Percentiles rank a stretch among this genome's conserved stretches.
Evolutionary conservation across 1,284 basidiomycete genomes (phyloP).

Genomic region (Ganoderma lucidum): DNA sequence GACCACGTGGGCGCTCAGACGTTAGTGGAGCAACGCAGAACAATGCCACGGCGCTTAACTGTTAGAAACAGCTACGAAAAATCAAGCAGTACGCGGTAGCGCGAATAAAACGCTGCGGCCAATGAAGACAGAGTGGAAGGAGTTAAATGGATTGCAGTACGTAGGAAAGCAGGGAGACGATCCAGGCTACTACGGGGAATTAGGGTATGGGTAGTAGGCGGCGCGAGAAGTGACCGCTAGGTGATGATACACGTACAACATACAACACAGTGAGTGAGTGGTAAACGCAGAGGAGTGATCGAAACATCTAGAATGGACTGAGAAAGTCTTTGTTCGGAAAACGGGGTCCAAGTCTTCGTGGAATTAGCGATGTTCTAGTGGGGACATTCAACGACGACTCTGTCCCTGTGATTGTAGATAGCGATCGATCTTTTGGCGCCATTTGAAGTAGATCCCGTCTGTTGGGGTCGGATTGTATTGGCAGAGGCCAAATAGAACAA

Average conservation of each 20-base stretch:
- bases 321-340: not conserved
- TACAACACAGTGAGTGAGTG: constrained; percentile 21
- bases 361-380: not conserved
- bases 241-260: constrained; percentile 31
- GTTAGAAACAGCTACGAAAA: not conserved
- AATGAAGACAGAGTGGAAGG: not conserved
- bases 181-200: not conserved
- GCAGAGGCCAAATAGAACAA: constrained; percentile 80
- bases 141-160: constrained; percentile 2
- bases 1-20: not conserved
- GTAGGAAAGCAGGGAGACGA: constrained; percentile 10
- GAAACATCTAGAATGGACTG: constrained; percentile 20
- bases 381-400: constrained; percentile 17
- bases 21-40: not conserved
- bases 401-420: constrained; percentile 33
- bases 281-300: constrained; percentile 7
- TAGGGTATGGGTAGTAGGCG: constrained; percentile 10
- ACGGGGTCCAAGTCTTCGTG: not conserved
- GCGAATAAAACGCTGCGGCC: not conserved
- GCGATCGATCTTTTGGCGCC: constrained; percentile 54
- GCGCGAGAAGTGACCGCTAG: constrained; percentile 9
- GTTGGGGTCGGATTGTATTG: constrained; percentile 66
- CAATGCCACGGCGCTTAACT: constrained; percentile 5
- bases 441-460: constrained; percentile 74
- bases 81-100: not conserved